Conservation (phyloP, 306 rosid genomes). For the Benincasa hispida region DNA sequence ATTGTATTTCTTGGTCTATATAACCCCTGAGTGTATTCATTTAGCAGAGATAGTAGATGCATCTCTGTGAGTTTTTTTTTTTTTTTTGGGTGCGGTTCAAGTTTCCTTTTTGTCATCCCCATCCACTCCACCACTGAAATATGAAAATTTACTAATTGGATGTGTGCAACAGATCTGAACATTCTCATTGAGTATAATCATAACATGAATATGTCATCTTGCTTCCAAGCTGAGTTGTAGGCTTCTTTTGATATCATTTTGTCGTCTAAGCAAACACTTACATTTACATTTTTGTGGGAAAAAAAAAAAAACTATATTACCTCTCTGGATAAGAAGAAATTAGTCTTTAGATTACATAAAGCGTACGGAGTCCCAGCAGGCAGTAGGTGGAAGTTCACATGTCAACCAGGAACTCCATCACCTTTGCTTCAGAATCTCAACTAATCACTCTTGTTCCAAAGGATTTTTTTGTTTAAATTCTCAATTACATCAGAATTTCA, state of each 20-base stretch:
- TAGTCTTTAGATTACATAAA: background rate
- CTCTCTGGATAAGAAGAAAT: background rate
- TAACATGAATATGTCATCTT: background rate
- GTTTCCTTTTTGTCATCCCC: background rate
- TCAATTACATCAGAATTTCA: background rate
- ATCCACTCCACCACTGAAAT: background rate
- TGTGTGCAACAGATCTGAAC: background rate
- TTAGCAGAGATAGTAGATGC: constrained; percentile 1
- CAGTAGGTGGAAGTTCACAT: background rate
- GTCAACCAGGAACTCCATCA: background rate
- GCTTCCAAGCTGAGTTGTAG: background rate
- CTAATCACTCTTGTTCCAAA: background rate
- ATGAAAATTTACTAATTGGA: background rate
- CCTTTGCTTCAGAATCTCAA: background rate
- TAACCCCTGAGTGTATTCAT: background rate
- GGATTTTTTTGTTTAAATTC: background rate
- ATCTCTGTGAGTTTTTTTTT: background rate
- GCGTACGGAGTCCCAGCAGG: background rate
- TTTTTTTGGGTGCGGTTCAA: background rate
- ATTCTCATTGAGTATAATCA: background rate
- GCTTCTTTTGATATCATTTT: background rate
- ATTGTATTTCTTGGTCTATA: background rate
- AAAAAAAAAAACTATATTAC: background rate
- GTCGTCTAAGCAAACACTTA: background rate
- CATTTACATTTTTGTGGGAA: background rate